Evolutionary conservation across 164 flowering plant species (phyloP), one percentile per base, ranked within the genome.

Genomic region (Brasenia schreberi): DNA sequence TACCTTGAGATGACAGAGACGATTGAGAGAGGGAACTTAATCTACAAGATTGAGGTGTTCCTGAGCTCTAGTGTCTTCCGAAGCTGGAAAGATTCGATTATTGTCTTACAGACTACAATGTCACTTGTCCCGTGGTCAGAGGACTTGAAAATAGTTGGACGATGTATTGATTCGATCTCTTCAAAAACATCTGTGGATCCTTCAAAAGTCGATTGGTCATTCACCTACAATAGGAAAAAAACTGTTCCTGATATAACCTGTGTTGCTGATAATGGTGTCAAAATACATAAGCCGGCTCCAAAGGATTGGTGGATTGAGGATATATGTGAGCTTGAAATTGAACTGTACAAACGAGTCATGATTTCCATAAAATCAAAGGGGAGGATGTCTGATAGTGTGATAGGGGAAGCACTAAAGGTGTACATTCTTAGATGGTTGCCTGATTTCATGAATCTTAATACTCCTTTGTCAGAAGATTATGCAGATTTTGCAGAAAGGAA

Each of bases 261-360:
- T 61, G 27, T n/a, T 61, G 27, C 63, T 61, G 63, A 23, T 61
- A 73, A 66, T 61, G 80, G 72, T 7, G 64, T 53, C 42, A 77
- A 72, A 56, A 69, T 75, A 5, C 77, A 68, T 10, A 79, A 70
- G 19, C 6, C 33, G 33, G 89, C 86, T 69, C 96, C 98, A 14
- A 86, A 74, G 70, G 98, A 89, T 73, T 92, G 96, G 96, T 92
- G 98, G 98, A 80, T 87, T 61, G 96, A 92, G 77, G 98, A 89
- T 75, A 78, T 89, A 71, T 87, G 92, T 69, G 98, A 86, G 74
- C 79, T 92, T 53, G 97, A 92, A 17, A 81, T 87, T 71, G 92
- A 86, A 65, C 80, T 85, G 5, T 92, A 84, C 78, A 85, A 81
- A 75, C 79, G 87, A 52, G 85, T 92, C 18, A 84, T 92, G 83